A percentile compares a stretch with the other conserved stretches of the same genome.
Evolutionary conservation across 768 basidiomycete genomes (phyloP).

Genomic region (Mycena vulgaris): DNA sequence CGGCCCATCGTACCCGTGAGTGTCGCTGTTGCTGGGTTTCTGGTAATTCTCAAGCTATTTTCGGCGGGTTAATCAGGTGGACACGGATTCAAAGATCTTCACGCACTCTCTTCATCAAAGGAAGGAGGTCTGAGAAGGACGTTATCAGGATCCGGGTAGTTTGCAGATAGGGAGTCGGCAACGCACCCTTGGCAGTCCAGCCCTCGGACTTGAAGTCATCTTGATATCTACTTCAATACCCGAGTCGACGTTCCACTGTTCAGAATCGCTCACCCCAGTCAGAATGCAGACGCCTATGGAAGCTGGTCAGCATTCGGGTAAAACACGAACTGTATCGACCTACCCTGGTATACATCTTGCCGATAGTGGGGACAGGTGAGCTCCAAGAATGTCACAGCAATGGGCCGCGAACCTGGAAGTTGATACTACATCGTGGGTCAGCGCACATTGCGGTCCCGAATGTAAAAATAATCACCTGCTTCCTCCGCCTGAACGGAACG

Average conservation of each 20-base stretch:
- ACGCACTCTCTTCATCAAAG: conserved; percentile 78
- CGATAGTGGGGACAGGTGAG: conserved; percentile 1
- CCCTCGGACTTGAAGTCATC: conserved; percentile 83
- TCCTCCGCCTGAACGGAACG: conserved; percentile 60
- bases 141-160: conserved; percentile 2
- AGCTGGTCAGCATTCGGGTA: background rate
- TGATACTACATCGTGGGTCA: conserved; percentile 63
- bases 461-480: conserved; percentile 59
- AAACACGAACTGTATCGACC: conserved; percentile 23
- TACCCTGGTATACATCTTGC: conserved; percentile 78
- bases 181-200: conserved; percentile 74
- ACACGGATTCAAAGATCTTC: background rate
- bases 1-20: conserved; percentile 81
- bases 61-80: background rate
- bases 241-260: background rate
- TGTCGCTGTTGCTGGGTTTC: conserved; percentile 77
- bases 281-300: conserved; percentile 73
- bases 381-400: background rate
- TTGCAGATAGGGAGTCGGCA: background rate
- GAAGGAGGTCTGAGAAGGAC: conserved; percentile 67
- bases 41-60: conserved; percentile 81
- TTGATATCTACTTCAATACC: conserved; percentile 46
- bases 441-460: background rate
- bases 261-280: conserved; percentile 69
- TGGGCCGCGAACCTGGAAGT: conserved; percentile 69